Conservation (phyloP, 306 rosid species). For the Quillaja saponaria region DNA sequence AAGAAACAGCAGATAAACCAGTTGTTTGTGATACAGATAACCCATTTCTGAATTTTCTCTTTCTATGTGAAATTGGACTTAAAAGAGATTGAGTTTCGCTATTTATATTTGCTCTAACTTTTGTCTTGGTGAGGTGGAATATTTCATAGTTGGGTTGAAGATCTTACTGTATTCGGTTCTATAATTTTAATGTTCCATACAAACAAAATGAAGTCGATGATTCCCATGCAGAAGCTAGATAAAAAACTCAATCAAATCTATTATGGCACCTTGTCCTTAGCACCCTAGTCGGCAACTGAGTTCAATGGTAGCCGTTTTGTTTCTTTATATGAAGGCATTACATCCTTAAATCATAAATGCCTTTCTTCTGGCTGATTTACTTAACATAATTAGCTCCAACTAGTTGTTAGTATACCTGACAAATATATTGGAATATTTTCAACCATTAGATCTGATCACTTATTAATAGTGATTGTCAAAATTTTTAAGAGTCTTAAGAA, state of each 20-base stretch:
- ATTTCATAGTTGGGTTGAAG: too few relatives aligned
- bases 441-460: too few relatives aligned
- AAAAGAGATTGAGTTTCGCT: slow-evolving; percentile 2
- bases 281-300: background rate
- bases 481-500: too few relatives aligned
- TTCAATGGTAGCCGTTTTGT: too few relatives aligned
- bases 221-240: slow-evolving; percentile 8
- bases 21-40: background rate
- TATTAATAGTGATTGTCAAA: too few relatives aligned
- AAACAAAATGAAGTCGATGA: background rate
- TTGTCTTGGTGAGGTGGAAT: background rate
- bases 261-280: background rate
- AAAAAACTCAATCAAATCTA: background rate
- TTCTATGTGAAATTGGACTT: background rate
- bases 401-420: too few relatives aligned
- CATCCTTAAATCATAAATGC: too few relatives aligned
- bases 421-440: too few relatives aligned
- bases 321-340: too few relatives aligned
- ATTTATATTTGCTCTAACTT: background rate
- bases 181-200: background rate
- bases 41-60: slow-evolving; percentile 22
- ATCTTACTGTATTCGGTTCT: background rate
- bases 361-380: too few relatives aligned
- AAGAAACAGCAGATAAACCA: slow-evolving; percentile 33
- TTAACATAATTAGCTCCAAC: too few relatives aligned